Percentiles rank a stretch among this genome's conserved stretches.
phyloP scores from a whole-genome alignment of 192 early-diverging fungal genomes.

The Powellomyces hirtus region DNA sequence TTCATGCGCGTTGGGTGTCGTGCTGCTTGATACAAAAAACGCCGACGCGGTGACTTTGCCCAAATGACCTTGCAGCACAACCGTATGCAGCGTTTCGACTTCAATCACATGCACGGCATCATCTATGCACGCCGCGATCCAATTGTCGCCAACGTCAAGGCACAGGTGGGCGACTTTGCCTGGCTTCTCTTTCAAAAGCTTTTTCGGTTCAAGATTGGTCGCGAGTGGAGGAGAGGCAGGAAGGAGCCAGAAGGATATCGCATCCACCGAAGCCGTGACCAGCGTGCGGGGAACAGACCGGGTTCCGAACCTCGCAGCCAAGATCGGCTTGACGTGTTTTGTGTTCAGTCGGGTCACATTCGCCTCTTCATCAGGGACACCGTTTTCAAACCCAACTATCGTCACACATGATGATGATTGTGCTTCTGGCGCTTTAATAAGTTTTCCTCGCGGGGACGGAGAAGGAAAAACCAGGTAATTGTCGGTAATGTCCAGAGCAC shows the following conservation, averaged over 20 bases:
- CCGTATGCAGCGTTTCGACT: background rate
- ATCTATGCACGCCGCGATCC: conserved; percentile 1
- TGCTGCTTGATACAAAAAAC: background rate
- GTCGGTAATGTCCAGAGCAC: background rate
- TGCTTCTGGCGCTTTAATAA: background rate
- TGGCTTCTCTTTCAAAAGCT: conserved; percentile 3
- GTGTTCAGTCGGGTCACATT: background rate
- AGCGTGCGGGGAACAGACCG: background rate
- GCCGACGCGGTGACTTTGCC: conserved; percentile 8
- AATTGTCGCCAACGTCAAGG: background rate
- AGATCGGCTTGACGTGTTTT: background rate
- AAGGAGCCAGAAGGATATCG: background rate
- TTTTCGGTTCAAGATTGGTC: background rate
- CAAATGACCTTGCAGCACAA: conserved; percentile 19
- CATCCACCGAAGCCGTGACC: conserved; percentile 12
- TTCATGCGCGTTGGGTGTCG: background rate
- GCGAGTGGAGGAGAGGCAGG: background rate
- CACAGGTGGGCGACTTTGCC: conserved; percentile 6
- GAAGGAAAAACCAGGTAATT: conserved; percentile 11
- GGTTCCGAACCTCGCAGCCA: conserved; percentile 7
- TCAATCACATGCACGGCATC: conserved; percentile 12
- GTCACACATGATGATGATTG: background rate
- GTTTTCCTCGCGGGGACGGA: background rate
- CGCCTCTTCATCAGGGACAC: background rate
- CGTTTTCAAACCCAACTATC: background rate